Percentiles rank a stretch among this genome's conserved stretches.
phyloP scores from a whole-genome alignment of 202 grass and related monocot species.

The Sporobolus alterniflorus region DNA sequence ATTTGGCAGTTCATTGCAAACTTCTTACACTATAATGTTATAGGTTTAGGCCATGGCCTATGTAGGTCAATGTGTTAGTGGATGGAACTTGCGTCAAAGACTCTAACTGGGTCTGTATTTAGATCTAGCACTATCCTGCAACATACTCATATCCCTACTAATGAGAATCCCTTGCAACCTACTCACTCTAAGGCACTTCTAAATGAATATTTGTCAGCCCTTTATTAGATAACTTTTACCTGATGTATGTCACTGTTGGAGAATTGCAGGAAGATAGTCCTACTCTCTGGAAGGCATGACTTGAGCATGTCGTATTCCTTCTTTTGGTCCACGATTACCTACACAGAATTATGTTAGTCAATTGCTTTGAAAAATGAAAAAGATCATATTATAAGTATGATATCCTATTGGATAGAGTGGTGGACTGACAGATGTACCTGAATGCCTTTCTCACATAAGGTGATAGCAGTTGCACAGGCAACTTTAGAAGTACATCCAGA shows the following conservation, averaged over 20 bases:
- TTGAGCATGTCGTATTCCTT: constrained; percentile 67
- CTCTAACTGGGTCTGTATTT: neutral
- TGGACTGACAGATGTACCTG: constrained; percentile 49
- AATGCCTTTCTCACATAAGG: constrained; percentile 72
- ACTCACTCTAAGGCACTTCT: neutral
- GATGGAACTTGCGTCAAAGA: neutral
- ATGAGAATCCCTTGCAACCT: neutral
- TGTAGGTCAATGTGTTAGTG: neutral
- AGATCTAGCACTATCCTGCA: neutral
- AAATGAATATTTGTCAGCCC: neutral
- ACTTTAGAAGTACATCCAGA: constrained; percentile 66
- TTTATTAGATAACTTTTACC: constrained; percentile 48
- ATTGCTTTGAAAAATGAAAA: neutral
- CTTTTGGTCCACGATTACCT: constrained; percentile 83
- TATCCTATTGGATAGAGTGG: neutral
- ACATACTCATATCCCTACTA: constrained; percentile 7
- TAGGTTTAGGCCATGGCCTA: neutral
- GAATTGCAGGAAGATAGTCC: constrained; percentile 51
- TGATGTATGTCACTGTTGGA: constrained; percentile 57
- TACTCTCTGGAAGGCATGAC: constrained; percentile 48
- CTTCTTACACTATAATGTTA: neutral
- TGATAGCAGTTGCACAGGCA: constrained; percentile 46
- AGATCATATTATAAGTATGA: neutral
- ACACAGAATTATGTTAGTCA: constrained; percentile 20
- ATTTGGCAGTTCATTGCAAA: constrained; percentile 16